Conservation (phyloP, 2,329 filamentous ascomycete genomes). For the Alternaria infectoria region DNA sequence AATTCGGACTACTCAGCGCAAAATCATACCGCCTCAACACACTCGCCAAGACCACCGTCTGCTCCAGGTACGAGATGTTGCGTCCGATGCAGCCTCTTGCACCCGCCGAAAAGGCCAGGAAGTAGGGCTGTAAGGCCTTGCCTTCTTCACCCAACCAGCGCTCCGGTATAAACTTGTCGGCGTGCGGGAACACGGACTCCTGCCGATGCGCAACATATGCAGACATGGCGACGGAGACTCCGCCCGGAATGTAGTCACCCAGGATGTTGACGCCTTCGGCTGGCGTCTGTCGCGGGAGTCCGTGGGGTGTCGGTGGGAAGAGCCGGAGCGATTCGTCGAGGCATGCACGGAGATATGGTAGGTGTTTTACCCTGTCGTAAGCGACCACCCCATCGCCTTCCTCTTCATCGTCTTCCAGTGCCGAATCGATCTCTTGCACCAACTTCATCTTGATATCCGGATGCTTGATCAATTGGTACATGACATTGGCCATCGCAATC, state of each 20-base stretch:
- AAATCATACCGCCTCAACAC: conserved; percentile 49
- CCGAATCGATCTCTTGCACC: conserved; percentile 35
- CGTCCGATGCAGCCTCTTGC: conserved; percentile 39
- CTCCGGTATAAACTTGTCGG: conserved; percentile 44
- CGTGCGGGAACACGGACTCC: conserved; percentile 34
- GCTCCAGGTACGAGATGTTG: conserved; percentile 40
- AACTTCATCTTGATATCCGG: conserved; percentile 42
- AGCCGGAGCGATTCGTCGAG: conserved; percentile 55
- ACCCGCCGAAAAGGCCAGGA: conserved; percentile 39
- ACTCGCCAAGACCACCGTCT: conserved; percentile 41
- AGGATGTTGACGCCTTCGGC: conserved; percentile 36
- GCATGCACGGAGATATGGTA: conserved; percentile 49
- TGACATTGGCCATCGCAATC: conserved; percentile 60
- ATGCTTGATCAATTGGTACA: conserved; percentile 60
- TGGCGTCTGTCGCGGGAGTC: conserved; percentile 46
- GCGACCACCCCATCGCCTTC: conserved; percentile 32
- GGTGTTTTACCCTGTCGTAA: conserved; percentile 38
- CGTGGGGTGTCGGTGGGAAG: conserved; percentile 53
- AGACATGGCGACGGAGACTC: conserved; percentile 42
- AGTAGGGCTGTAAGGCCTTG: conserved; percentile 37
- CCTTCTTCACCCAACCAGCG: conserved; percentile 47
- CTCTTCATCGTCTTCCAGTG: conserved; percentile 36
- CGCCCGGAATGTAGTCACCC: conserved; percentile 36
- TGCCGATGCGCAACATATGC: conserved; percentile 57
- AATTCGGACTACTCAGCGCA: conserved; percentile 44